Conservation (phyloP, 345 rosid species). For the Acer yangbiense region DNA sequence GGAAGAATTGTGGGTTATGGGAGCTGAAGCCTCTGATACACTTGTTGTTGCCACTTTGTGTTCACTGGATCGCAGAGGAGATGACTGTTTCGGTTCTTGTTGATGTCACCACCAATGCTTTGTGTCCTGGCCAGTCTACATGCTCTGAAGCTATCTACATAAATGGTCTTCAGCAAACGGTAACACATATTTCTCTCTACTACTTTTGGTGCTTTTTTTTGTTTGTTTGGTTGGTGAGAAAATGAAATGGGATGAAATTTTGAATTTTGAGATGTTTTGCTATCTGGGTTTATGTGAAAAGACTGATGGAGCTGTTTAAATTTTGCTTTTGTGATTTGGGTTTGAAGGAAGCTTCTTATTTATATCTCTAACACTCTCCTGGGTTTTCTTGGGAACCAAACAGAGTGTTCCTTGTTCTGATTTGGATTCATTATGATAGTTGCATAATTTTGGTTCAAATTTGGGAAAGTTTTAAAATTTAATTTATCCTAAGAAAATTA, state of each 20-base stretch:
- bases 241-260: too few relatives aligned
- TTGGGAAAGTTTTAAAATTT: not conserved
- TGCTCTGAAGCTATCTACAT: slow-evolving; percentile 56
- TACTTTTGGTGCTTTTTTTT: too few relatives aligned
- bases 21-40: slow-evolving; percentile 49
- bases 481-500: not conserved
- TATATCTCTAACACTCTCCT: not conserved
- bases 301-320: too few relatives aligned
- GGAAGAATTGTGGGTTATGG: slow-evolving; percentile 23
- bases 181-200: not conserved
- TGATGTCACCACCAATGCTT: slow-evolving; percentile 50
- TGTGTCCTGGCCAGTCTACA: slow-evolving; percentile 50
- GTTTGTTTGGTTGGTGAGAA: too few relatives aligned
- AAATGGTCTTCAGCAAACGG: slow-evolving; percentile 60
- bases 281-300: too few relatives aligned
- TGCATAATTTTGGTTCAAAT: not conserved
- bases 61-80: slow-evolving; percentile 59
- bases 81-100: slow-evolving; percentile 69
- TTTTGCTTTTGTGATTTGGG: too few relatives aligned
- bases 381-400: slow-evolving; percentile 11
- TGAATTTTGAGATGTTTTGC: too few relatives aligned
- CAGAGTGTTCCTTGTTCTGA: not conserved
- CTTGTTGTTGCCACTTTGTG: slow-evolving; percentile 47
- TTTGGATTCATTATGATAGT: not conserved
- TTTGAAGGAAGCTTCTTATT: not conserved